Base-by-base conservation (phyloP, 306 rosid species). In the Lathyrus tuberosus region DNA sequence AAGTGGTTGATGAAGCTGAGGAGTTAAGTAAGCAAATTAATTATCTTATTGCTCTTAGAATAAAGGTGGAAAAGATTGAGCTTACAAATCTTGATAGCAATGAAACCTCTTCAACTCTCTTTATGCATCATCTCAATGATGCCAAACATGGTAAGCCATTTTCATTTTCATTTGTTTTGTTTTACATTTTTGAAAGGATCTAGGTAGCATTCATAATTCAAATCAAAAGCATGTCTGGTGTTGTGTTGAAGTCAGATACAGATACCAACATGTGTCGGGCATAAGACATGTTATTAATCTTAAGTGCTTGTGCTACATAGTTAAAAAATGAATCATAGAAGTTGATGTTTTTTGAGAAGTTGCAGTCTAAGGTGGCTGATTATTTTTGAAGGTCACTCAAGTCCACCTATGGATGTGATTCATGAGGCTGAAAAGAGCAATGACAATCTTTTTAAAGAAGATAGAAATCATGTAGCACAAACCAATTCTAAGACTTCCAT, bases 11-110 rank as follows among this genome's bases (percentile, higher is more conserved):
- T 48, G 93, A 88, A 84, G 96, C 93, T 10, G 86, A 86, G 41
- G 91, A 86, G 74, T 75, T 91, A 69, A 80, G 83, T 17, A 80
- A 72, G 62, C 96, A 91, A 82, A 88, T 91, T 92, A 82, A 84
- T 75, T 83, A 76, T 78, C 73, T 91, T 41, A 82, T 88, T 81
- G 93, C 93, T 78, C 75, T 86, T 8, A 65, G 91, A 51, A 67
- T 88, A 2, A 91, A 79, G 80, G 91, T 91, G 0, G 91, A 91
- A 65, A 79, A 84, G 58, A 74, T 61, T 37, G 74, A 67, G 14
- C 71, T 76, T 41, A 41, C 31, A 8, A 58, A 62, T 79, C 14
- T 67, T 63, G 75, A 46, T 57, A 72, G 43, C 15, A 70, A 53
- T 73, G 70, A n/a, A 18, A 54, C 42, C 16, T 72, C 84, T 62